Percentiles rank a stretch among this genome's conserved stretches.
Evolutionary conservation across 495 filamentous ascomycete genomes (phyloP).

Genomic region (Neurospora terricola): DNA sequence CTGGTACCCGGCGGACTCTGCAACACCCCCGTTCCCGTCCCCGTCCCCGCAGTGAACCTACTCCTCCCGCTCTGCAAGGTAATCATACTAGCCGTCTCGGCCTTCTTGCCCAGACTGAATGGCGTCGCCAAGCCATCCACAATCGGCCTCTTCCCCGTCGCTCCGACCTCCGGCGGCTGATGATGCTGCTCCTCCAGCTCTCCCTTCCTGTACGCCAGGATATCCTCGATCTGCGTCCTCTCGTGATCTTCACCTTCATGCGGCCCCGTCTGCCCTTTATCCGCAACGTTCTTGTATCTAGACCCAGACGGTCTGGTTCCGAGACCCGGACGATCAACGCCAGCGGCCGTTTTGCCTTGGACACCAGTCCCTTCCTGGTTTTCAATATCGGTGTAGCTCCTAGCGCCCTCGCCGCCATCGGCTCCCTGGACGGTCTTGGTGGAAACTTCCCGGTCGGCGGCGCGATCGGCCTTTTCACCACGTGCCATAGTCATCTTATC

Average conservation of each 20-base stretch:
- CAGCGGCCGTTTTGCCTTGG: not conserved
- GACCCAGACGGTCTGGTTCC: slow-evolving; percentile 9
- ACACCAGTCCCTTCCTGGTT: slow-evolving; percentile 14
- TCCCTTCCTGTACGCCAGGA: slow-evolving; percentile 19
- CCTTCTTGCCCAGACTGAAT: slow-evolving; percentile 34
- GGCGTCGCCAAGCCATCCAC: slow-evolving; percentile 41
- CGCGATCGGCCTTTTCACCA: slow-evolving; percentile 15
- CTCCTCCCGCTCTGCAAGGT: slow-evolving; percentile 22
- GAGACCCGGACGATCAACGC: not conserved
- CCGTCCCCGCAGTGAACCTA: not conserved
- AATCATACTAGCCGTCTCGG: slow-evolving; percentile 45
- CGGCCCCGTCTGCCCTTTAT: slow-evolving; percentile 28
- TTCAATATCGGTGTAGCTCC: slow-evolving; percentile 25
- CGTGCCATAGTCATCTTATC: slow-evolving; percentile 58
- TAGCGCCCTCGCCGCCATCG: slow-evolving; percentile 28
- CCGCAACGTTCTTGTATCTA: slow-evolving; percentile 28
- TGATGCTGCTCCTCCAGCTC: slow-evolving; percentile 3
- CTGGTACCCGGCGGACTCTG: slow-evolving; percentile 20
- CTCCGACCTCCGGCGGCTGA: slow-evolving; percentile 20
- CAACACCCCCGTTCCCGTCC: not conserved
- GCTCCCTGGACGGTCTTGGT: slow-evolving; percentile 9
- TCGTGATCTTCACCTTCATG: slow-evolving; percentile 12
- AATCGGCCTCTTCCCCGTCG: slow-evolving; percentile 37
- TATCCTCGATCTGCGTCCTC: slow-evolving; percentile 22
- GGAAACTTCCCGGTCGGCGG: slow-evolving; percentile 5